Percentiles rank a stretch among this genome's conserved stretches.
These are phyloP conservation scores for Cyberlindnera japonica DNA, from an alignment of 805 yeast species.

Conservation along the genomic window DNA sequence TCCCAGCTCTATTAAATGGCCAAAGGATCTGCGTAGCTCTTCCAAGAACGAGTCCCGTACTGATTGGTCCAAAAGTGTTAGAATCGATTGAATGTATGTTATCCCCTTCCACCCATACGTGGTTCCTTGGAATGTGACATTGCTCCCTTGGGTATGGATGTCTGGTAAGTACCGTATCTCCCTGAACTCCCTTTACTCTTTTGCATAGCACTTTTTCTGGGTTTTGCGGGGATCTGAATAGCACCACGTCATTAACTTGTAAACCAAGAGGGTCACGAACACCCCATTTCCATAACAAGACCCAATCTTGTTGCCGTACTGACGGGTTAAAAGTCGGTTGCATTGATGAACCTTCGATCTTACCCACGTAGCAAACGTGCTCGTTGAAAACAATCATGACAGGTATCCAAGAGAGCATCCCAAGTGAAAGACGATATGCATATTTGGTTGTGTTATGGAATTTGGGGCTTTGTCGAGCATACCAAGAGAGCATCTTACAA, in stretches of 20 bases:
- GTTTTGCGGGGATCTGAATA: slow-evolving; percentile 76
- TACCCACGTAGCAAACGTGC: slow-evolving; percentile 68
- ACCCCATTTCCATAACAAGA: slow-evolving; percentile 64
- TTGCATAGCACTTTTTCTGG: slow-evolving; percentile 76
- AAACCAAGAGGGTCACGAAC: slow-evolving; percentile 44
- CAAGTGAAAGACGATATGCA: slow-evolving; percentile 30
- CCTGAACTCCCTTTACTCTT: slow-evolving; percentile 71
- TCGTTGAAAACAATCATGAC: slow-evolving; percentile 66
- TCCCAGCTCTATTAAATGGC: slow-evolving; percentile 61
- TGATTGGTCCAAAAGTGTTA: slow-evolving; percentile 84
- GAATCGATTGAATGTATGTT: slow-evolving; percentile 81
- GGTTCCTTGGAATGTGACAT: slow-evolving; percentile 69
- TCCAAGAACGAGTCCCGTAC: slow-evolving; percentile 77
- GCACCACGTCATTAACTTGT: slow-evolving; percentile 64
- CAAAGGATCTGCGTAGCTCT: slow-evolving; percentile 65
- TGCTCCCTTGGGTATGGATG: slow-evolving; percentile 61
- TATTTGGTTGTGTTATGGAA: slow-evolving; percentile 24
- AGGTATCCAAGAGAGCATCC: slow-evolving; percentile 70
- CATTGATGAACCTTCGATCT: slow-evolving; percentile 82
- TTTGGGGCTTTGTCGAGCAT: slow-evolving; percentile 8
- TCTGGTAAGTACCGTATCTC: slow-evolving; percentile 62
- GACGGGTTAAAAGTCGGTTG: slow-evolving; percentile 82
- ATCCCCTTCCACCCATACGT: slow-evolving; percentile 95
- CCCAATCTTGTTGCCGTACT: slow-evolving; percentile 49
- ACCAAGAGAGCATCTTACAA: slow-evolving; percentile 5